Conservation (phyloP, 345 rosid species). For the Aquilaria sinensis region DNA sequence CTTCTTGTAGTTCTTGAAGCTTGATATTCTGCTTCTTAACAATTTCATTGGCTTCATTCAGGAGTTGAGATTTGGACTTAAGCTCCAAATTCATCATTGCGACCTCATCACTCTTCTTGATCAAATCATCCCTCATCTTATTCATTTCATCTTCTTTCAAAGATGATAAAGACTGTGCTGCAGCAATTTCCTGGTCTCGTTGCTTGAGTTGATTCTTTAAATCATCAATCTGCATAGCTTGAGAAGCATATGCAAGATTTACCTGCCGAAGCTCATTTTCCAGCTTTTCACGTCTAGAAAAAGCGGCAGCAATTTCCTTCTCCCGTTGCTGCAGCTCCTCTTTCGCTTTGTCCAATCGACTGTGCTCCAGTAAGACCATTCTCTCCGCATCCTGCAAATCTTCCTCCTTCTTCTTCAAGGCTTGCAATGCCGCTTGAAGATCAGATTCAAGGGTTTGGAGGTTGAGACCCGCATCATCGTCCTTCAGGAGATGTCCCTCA, state of each 20-base stretch:
- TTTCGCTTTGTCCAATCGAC: constrained; percentile 38
- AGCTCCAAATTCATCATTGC: constrained; percentile 37
- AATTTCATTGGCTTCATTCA: constrained; percentile 57
- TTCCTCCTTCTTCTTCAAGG: constrained; percentile 64
- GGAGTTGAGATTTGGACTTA: constrained; percentile 43
- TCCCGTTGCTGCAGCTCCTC: constrained; percentile 51
- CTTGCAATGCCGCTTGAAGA: constrained; percentile 52
- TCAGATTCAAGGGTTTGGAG: constrained; percentile 62
- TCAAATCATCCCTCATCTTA: constrained; percentile 42
- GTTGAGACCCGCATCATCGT: constrained; percentile 21
- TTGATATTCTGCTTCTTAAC: constrained; percentile 58
- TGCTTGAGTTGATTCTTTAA: constrained; percentile 49
- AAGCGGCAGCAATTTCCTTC: constrained; percentile 37
- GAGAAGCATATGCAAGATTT: constrained; percentile 49
- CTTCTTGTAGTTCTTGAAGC: constrained; percentile 43
- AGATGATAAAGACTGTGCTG: constrained; percentile 35
- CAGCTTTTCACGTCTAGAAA: constrained; percentile 47
- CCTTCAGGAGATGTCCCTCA: constrained; percentile 26
- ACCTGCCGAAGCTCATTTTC: constrained; percentile 53
- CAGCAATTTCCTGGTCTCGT: constrained; percentile 41
- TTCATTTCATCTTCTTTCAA: constrained; percentile 51
- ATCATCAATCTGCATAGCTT: constrained; percentile 61
- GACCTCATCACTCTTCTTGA: constrained; percentile 42
- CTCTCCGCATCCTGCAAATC: constrained; percentile 55
- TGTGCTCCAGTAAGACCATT: constrained; percentile 46